These are phyloP conservation scores for Blumeria hordei DNA, from an alignment of 2,329 filamentous ascomycete genomes.

Conservation along the genomic window DNA sequence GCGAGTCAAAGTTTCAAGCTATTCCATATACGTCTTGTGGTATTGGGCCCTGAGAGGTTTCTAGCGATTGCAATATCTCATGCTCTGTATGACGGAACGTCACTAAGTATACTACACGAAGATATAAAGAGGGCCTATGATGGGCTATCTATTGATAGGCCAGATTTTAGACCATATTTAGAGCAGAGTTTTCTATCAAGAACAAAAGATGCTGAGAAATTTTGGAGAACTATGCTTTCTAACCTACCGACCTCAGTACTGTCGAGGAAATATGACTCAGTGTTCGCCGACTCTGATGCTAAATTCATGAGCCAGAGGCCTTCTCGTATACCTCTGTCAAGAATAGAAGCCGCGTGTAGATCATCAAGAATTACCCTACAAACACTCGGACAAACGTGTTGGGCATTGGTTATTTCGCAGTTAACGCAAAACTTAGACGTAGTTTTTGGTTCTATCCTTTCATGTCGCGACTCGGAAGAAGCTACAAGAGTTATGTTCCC, in stretches of 20 bases:
- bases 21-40: conserved; percentile 24
- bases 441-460: conserved; percentile 60
- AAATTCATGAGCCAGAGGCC: conserved; percentile 21
- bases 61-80: conserved; percentile 54
- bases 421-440: conserved; percentile 44
- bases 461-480: conserved; percentile 54
- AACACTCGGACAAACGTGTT: conserved; percentile 50
- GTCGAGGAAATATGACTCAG: conserved; percentile 11
- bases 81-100: conserved; percentile 78
- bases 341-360: conserved; percentile 37
- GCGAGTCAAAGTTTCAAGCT: conserved; percentile 19
- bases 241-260: conserved; percentile 22
- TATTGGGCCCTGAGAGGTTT: conserved; percentile 16
- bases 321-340: conserved; percentile 19
- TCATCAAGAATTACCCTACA: conserved; percentile 46
- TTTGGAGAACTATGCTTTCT: conserved; percentile 49
- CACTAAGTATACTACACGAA: conserved; percentile 46
- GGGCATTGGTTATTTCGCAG: conserved; percentile 45
- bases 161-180: conserved; percentile 28
- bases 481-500: conserved; percentile 53
- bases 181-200: conserved; percentile 18
- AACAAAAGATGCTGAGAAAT: conserved; percentile 25
- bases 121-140: conserved; percentile 45
- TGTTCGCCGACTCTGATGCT: not conserved
- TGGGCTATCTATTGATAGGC: conserved; percentile 18